Evolutionary conservation across 257 asterid genomes (phyloP), one percentile per base, ranked within the genome.

Genomic region (Nicotiana obtusifolia): DNA sequence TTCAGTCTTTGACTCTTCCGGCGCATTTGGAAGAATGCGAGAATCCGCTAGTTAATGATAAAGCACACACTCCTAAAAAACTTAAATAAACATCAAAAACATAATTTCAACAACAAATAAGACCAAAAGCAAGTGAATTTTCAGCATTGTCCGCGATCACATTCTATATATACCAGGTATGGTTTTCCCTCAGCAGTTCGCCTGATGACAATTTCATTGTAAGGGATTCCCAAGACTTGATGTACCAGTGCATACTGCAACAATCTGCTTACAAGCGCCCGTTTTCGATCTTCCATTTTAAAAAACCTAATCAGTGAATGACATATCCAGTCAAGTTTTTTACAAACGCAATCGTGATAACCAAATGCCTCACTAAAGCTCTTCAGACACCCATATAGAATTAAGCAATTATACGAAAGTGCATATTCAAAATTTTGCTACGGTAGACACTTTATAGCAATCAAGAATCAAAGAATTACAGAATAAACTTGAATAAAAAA

Each of bases 131-230:
- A 22, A 73, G 41, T 73, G 78, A 14, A 73, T 22, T 44, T 37
- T 71, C 60, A 71, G 7, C 37, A 47, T 47, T 24, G 22, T 44
- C 10, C n/a, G 14, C 4, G 24, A 59, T 19, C 30, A 80, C 82
- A 14, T 53, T 68, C 37, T 62, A 15, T 13, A 4, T 14, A 80
- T 91, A 94, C 92, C 91, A 92, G 76, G 84, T 86, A 94, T 3
- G 97, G 97, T 86, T 94, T 94, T 24, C 98, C 97, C 88, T 92
- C 92, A 14, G 82, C 82, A 33, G 97, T 94, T 79, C 95, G 89
- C 41, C 68, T 62, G 85, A 91, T 89, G 28, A 77, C 65, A 81
- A 92, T 91, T 65, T 87, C 80, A 60, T 90, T 85, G 82, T 89
- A 88, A 65, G 97, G 91, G 76, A 94, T 87, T 41, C 89, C 91